Evolutionary conservation across 1,139 yeast genomes (phyloP).

Genomic region (Suhomyces terraborum): DNA sequence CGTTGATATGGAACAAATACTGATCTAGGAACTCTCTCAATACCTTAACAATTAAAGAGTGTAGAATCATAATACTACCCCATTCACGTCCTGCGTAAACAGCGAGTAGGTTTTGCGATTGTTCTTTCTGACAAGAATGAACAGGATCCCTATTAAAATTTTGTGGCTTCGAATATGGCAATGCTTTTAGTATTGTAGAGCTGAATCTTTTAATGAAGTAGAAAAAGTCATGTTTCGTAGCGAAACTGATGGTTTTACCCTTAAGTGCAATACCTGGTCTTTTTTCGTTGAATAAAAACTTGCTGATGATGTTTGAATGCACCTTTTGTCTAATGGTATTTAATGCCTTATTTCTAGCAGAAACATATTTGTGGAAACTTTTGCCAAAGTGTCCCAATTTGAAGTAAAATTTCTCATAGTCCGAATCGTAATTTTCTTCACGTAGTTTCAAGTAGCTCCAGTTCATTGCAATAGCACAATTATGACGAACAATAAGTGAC

Average conservation of each 20-base stretch:
- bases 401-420: slow-evolving; percentile 31
- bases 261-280: slow-evolving; percentile 3
- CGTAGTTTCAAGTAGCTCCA: slow-evolving; percentile 3
- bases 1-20: slow-evolving; percentile 1
- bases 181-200: slow-evolving; percentile 5
- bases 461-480: slow-evolving; percentile 4
- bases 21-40: slow-evolving; percentile 20
- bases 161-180: neutral
- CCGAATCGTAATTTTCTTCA: neutral
- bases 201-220: slow-evolving; percentile 11
- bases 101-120: slow-evolving; percentile 31
- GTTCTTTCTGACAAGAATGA: neutral
- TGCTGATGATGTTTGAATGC: slow-evolving; percentile 17
- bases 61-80: slow-evolving; percentile 27
- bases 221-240: slow-evolving; percentile 3
- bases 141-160: neutral
- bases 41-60: slow-evolving; percentile 27
- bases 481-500: slow-evolving; percentile 4
- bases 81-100: slow-evolving; percentile 28
- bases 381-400: slow-evolving; percentile 28
- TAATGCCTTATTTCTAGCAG: slow-evolving; percentile 17
- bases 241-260: slow-evolving; percentile 5
- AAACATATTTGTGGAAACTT: slow-evolving; percentile 21
- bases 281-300: slow-evolving; percentile 6
- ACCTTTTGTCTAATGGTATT: slow-evolving; percentile 15